These are phyloP conservation scores for Andrographis paniculata DNA, from an alignment of 305 asterid genomes.

Conservation along the genomic window DNA sequence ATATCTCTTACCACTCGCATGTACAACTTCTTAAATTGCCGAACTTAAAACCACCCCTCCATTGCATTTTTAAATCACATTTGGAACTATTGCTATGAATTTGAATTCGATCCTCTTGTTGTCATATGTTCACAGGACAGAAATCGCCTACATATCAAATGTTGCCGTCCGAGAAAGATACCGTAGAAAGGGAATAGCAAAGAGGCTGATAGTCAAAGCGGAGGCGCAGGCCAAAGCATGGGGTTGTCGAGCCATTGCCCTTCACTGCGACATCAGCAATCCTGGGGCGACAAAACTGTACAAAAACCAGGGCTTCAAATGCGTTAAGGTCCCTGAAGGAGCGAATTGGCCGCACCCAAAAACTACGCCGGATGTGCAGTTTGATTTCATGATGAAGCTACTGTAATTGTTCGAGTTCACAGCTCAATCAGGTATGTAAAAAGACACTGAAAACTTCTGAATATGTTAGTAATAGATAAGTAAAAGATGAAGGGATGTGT, in stretches of 20 bases:
- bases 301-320: slow-evolving; percentile 50
- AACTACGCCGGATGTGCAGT: slow-evolving; percentile 47
- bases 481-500: too few species aligned
- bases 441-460: too few species aligned
- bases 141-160: slow-evolving; percentile 84
- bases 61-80: too few species aligned
- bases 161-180: slow-evolving; percentile 71
- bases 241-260: slow-evolving; percentile 85
- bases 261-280: slow-evolving; percentile 69
- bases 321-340: slow-evolving; percentile 53
- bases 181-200: slow-evolving; percentile 78
- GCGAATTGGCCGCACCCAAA: slow-evolving; percentile 93
- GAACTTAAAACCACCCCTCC: too few species aligned
- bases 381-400: slow-evolving; percentile 84
- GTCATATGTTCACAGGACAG: slow-evolving; percentile 68
- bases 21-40: too few species aligned
- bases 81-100: too few species aligned
- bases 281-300: slow-evolving; percentile 67
- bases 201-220: slow-evolving; percentile 55
- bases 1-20: too few species aligned
- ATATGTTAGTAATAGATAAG: too few species aligned
- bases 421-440: too few species aligned
- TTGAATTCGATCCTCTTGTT: too few species aligned
- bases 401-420: slow-evolving; percentile 26
- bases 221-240: slow-evolving; percentile 73